These are phyloP conservation scores for Penicillium sp. DNA, from an alignment of 2,329 filamentous ascomycete species.

Conservation along the genomic window DNA sequence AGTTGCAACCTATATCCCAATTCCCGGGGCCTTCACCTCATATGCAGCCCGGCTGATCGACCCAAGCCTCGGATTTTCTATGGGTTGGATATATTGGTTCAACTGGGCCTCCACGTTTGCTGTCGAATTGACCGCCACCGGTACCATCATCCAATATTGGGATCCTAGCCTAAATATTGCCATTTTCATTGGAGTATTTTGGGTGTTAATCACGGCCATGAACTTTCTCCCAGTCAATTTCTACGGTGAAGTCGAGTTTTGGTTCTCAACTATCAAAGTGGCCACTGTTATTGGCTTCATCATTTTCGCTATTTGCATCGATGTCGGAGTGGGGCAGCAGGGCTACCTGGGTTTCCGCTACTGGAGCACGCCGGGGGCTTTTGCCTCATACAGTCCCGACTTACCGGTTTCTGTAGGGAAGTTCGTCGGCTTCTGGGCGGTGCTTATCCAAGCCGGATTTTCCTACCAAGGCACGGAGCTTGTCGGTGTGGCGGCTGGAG, in stretches of 20 bases:
- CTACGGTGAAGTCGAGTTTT: constrained; percentile 77
- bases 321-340: constrained; percentile 67
- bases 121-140: constrained; percentile 69
- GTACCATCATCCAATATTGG: constrained; percentile 76
- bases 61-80: constrained; percentile 67
- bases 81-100: constrained; percentile 84
- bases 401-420: constrained; percentile 54
- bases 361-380: constrained; percentile 68
- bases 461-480: constrained; percentile 62
- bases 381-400: constrained; percentile 61
- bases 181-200: constrained; percentile 71
- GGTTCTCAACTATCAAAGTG: constrained; percentile 74
- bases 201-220: constrained; percentile 63
- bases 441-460: constrained; percentile 44
- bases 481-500: constrained; percentile 71
- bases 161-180: constrained; percentile 59
- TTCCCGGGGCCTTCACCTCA: constrained; percentile 70
- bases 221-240: constrained; percentile 70
- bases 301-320: constrained; percentile 72
- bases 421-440: constrained; percentile 61
- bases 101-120: constrained; percentile 71
- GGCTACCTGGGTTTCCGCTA: constrained; percentile 73
- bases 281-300: constrained; percentile 71
- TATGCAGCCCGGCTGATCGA: constrained; percentile 74
- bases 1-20: constrained; percentile 74